Evolutionary conservation across 129 eudicot species (phyloP), one percentile per base, ranked within the genome.

Genomic region (Chrysanthemum seticuspe): DNA sequence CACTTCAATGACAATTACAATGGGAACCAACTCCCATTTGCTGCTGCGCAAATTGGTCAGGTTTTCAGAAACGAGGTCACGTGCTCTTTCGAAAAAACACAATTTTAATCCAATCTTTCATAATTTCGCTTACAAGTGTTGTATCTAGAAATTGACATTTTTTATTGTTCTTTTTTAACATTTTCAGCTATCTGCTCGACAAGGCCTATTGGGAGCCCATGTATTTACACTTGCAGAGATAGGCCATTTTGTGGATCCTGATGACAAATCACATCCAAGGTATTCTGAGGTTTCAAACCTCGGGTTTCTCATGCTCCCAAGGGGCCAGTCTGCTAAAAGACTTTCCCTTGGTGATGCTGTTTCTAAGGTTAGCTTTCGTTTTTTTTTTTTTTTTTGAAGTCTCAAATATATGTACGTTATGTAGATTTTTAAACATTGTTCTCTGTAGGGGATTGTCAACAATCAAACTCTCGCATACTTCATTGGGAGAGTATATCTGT

Each of bases 11-110:
- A 19, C 21, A 19, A 19, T 19, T 19, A 19, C 21, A 19, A 19
- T 19, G 21, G 21, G 21, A 19, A 19, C 21, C 21, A 19, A 19
- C 96, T 89, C 45, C 95, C 91, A 10, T 92, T 89, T 83, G 98
- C 95, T 29, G 98, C 98, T 63, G 98, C 98, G 47, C 96, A 92
- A 77, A 89, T 92, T 83, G 98, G 98, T 19, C 96, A 92, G 61
- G 87, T 88, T 83, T 85, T 85, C 74, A 82, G 91, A 76, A 83
- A 79, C 60, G 85, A 85, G 86, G 90, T 81, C 68, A 65, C 27
- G 47, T 58, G 34, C 34, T 67, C 40, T 65, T 19, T 62, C 49
- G 31, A 23, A 54, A 72, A 31, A 27, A 34, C 44, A 34, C 44
- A 34, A 34, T 6, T 34, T 34, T 34, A 34, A 34, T 34, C 21